Evolutionary conservation across 257 asterid species (phyloP).

Genomic region (Nicotiana otophora): DNA sequence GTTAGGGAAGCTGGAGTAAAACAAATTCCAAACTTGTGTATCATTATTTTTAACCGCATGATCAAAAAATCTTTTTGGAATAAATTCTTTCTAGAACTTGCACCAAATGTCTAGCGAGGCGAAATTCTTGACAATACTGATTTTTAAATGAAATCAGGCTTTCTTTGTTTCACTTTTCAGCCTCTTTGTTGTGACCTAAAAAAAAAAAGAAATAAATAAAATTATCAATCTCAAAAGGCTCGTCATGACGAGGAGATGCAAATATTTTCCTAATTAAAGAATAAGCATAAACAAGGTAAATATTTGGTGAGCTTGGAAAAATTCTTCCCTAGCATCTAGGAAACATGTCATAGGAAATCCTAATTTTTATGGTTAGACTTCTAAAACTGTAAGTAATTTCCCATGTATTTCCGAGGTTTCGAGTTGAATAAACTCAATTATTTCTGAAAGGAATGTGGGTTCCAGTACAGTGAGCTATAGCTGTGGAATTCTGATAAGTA

Average conservation of each 20-base stretch:
- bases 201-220: neutral
- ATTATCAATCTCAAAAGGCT: neutral
- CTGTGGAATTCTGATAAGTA: neutral
- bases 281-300: neutral
- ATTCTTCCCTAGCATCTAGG: neutral
- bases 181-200: neutral
- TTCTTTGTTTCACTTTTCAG: neutral
- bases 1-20: neutral
- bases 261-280: neutral
- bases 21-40: neutral
- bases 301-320: neutral
- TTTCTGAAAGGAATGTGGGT: neutral
- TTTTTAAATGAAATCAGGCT: too few species aligned
- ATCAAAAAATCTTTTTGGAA: neutral
- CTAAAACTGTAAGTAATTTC: neutral
- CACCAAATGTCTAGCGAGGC: neutral
- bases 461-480: neutral
- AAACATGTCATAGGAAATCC: neutral
- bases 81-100: neutral
- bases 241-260: neutral
- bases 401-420: neutral
- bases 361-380: neutral
- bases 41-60: neutral
- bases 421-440: neutral
- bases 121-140: too few species aligned